These are phyloP conservation scores for Aspergillus nidulans DNA, from an alignment of 495 filamentous ascomycete species.

Conservation along the genomic window DNA sequence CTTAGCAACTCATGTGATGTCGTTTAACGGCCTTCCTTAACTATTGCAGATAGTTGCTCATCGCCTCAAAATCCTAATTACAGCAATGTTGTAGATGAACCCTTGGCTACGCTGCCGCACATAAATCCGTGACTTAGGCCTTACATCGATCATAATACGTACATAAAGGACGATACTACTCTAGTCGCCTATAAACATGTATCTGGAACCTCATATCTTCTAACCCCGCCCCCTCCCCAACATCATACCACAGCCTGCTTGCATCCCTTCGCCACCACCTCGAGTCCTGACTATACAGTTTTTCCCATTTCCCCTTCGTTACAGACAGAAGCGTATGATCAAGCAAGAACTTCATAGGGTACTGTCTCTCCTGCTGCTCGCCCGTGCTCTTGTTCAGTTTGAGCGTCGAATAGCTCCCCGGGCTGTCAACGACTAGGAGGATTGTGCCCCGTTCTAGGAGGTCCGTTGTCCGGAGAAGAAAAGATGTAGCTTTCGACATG, in stretches of 20 bases:
- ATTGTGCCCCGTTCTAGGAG: conserved; percentile 53
- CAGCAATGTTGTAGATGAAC: too few species aligned
- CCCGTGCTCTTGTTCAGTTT: conserved; percentile 45
- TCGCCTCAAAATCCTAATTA: too few species aligned
- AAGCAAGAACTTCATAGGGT: conserved; percentile 91
- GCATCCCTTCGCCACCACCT: conserved; percentile 75
- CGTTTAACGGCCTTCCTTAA: too few species aligned
- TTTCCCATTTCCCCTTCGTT: conserved; percentile 59
- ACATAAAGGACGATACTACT: too few species aligned
- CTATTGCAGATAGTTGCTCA: too few species aligned
- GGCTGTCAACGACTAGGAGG: conserved; percentile 85
- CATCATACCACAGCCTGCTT: conserved; percentile 67
- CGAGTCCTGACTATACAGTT: conserved; percentile 66
- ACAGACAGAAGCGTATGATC: conserved; percentile 70
- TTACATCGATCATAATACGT: too few species aligned
- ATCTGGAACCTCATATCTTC: conserved; percentile 96
- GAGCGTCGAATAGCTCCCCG: conserved; percentile 84
- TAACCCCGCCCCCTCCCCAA: conserved; percentile 54
- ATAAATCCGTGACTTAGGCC: too few species aligned
- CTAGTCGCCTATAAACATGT: conserved; percentile 62
- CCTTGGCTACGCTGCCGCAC: too few species aligned
- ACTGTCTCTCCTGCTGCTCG: conserved; percentile 55
- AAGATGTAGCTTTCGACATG: conserved; percentile 64
- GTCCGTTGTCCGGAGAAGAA: conserved; percentile 63
- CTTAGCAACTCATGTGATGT: too few species aligned